Evolutionary conservation across 805 yeast species (phyloP), one percentile per base, ranked within the genome.

Genomic region (Lipomyces oligophaga): DNA sequence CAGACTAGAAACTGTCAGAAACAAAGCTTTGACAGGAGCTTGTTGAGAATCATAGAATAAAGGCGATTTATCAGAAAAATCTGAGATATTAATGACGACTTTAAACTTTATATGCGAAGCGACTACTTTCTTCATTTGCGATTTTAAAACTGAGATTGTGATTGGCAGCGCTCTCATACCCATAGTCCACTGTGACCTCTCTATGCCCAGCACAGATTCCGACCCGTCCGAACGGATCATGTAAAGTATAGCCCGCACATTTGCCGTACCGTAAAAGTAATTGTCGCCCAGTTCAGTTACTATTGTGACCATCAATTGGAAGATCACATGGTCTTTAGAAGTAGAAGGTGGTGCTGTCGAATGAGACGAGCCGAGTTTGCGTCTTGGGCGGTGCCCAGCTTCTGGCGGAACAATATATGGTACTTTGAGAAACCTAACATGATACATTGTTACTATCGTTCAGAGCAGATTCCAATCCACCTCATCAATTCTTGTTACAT

Each of bases 241-340:
- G 13, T 26, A 26, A 8, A 26, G 11, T 8, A 13, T 26, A 36
- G 39, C 39, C 6, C n/a, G 39, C 10, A 22, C 39, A 5, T 36
- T 15, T 18, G 35, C 33, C 1, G 39, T 28, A 5, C 73, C 74
- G 41, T 60, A 61, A 56, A 67, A 70, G 46, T 62, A 64, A 34
- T 57, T 58, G 20, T 71, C 74, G 3, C 75, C 75, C 1, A 71
- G 61, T 47, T 71, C 75, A 36, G 70, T 71, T 2, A 69, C 58
- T 13, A 71, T 45, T 10, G 63, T 54, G 6, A 61, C 69, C 2
- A 69, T 59, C 5, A 70, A 43, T 6, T 64, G 54, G 3, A 62
- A 20, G 1, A 58, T 60, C 7, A 50, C 30, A 19, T 37, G 41
- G 28, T 58, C 19, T n/a, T 38, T 25, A 20, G 13, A 32, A 10